Conservation (phyloP, 306 rosid genomes). For the Vicia faba region DNA sequence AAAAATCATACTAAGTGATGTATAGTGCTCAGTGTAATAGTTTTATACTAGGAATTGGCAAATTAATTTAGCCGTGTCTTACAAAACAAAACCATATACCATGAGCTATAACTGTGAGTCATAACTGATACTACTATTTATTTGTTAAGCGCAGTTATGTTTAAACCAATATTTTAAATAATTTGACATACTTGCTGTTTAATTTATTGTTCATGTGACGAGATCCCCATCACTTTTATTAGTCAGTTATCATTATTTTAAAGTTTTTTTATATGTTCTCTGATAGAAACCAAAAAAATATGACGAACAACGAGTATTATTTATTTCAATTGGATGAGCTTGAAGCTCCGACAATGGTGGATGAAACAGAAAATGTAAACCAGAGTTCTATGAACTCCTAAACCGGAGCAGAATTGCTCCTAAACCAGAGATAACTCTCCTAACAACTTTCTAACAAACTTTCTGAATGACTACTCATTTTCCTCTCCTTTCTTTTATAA, state of each 20-base stretch:
- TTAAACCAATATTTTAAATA: neutral
- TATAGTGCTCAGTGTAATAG: neutral
- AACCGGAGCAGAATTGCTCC: too few relatives aligned
- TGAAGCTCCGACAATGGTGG: too few relatives aligned
- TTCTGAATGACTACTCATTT: too few relatives aligned
- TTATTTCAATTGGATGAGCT: too few relatives aligned
- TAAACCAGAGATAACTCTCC: too few relatives aligned
- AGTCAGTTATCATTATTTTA: neutral
- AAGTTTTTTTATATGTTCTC: neutral
- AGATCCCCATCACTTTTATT: constrained; percentile 4
- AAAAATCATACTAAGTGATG: constrained; percentile 3
- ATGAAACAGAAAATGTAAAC: too few relatives aligned
- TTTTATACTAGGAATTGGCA: neutral
- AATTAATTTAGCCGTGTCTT: too few relatives aligned
- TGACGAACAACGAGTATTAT: too few relatives aligned
- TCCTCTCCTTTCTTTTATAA: too few relatives aligned
- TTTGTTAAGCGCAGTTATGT: neutral
- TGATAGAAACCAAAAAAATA: too few relatives aligned
- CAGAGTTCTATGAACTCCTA: too few relatives aligned
- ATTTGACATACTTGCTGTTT: constrained; percentile 11
- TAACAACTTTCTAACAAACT: too few relatives aligned
- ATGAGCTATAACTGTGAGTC: neutral
- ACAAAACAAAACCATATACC: neutral
- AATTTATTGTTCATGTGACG: constrained; percentile 2
- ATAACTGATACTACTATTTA: constrained; percentile 10